These are phyloP conservation scores for Penicillium verrucosum DNA, from an alignment of 2,329 filamentous ascomycete species.

Conservation along the genomic window DNA sequence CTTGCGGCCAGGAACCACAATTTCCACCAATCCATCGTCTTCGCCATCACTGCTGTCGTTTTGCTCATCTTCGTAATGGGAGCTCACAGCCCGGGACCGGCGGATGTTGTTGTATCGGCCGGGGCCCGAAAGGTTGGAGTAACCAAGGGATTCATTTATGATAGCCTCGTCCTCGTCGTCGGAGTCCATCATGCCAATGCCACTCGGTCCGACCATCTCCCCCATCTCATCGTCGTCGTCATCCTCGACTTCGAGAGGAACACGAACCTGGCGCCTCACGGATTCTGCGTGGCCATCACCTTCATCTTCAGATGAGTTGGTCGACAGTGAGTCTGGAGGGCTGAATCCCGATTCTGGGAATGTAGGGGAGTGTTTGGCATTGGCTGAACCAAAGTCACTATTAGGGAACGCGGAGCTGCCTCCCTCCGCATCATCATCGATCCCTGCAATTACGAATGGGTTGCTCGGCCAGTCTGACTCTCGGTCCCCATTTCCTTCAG, in stretches of 20 bases:
- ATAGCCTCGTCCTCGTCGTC: slow-evolving; percentile 53
- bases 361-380: slow-evolving; percentile 31
- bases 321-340: slow-evolving; percentile 39
- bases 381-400: slow-evolving; percentile 29
- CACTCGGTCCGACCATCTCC: slow-evolving; percentile 47
- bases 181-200: slow-evolving; percentile 49
- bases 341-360: slow-evolving; percentile 41
- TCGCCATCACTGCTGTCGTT: slow-evolving; percentile 45
- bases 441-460: slow-evolving; percentile 38
- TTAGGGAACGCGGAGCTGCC: slow-evolving; percentile 32
- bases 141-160: slow-evolving; percentile 64
- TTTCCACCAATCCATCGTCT: slow-evolving; percentile 46
- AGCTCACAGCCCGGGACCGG: slow-evolving; percentile 28
- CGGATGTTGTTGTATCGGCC: slow-evolving; percentile 44
- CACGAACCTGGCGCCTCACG: slow-evolving; percentile 43
- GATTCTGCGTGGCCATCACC: slow-evolving; percentile 38
- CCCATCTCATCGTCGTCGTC: slow-evolving; percentile 50
- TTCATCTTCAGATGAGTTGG: slow-evolving; percentile 43
- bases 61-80: slow-evolving; percentile 41
- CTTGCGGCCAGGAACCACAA: slow-evolving; percentile 43
- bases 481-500: slow-evolving; percentile 20
- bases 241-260: slow-evolving; percentile 59
- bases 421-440: slow-evolving; percentile 34
- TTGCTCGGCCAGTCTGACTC: slow-evolving; percentile 36
- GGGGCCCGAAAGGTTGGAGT: slow-evolving; percentile 61